These are phyloP conservation scores for Chionographis japonica DNA, from an alignment of 106 monocot genomes.

Conservation along the genomic window DNA sequence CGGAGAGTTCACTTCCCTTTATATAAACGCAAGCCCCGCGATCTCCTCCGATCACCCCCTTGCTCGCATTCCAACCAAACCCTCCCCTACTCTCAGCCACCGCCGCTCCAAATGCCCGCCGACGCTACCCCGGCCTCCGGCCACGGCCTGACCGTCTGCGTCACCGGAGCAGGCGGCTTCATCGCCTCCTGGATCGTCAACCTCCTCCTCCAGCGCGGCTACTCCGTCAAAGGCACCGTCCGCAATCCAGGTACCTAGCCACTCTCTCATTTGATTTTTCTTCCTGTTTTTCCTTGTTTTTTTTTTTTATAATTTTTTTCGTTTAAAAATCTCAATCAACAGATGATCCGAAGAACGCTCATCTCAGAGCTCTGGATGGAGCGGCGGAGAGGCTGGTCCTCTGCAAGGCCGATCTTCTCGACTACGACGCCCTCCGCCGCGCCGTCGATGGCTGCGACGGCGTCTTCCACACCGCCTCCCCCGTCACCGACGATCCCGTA, in stretches of 20 bases:
- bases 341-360: slow-evolving; percentile 76
- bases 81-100: too few species aligned
- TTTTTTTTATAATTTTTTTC: too few species aligned
- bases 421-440: slow-evolving; percentile 36
- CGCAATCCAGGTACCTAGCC: slow-evolving; percentile 27
- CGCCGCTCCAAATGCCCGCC: slow-evolving; percentile 6
- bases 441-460: slow-evolving; percentile 72
- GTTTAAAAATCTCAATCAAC: neutral
- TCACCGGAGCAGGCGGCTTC: slow-evolving; percentile 54
- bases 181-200: slow-evolving; percentile 56
- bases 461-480: slow-evolving; percentile 86
- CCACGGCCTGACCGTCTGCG: slow-evolving; percentile 33
- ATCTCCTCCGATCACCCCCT: too few species aligned
- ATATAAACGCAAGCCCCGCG: too few species aligned
- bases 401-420: slow-evolving; percentile 64
- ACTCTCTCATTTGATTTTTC: neutral
- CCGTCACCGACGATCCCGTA: slow-evolving; percentile 85
- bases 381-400: slow-evolving; percentile 64
- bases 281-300: neutral
- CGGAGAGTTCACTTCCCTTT: too few species aligned
- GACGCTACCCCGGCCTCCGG: slow-evolving; percentile 3
- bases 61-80: too few species aligned
- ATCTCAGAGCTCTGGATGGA: slow-evolving; percentile 55
- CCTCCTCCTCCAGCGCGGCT: slow-evolving; percentile 45
- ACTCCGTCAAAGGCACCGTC: slow-evolving; percentile 48